Conservation (phyloP, 2,329 filamentous ascomycete genomes). For the Domatiomyces globalis region DNA sequence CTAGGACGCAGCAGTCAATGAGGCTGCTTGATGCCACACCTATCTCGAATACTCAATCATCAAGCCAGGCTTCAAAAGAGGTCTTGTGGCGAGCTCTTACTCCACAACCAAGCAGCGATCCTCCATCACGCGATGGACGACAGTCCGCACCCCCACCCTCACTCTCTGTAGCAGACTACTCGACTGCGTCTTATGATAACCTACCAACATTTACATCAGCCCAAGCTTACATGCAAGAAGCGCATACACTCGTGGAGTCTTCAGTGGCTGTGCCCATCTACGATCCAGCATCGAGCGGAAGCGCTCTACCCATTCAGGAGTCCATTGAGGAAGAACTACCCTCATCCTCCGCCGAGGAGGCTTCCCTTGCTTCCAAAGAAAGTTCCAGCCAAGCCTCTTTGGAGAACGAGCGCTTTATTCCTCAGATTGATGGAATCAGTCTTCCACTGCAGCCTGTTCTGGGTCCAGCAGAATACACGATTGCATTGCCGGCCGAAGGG, state of each 20-base stretch:
- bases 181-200: not conserved
- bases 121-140: not conserved
- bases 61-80: not conserved
- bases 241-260: not conserved
- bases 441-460: slow-evolving; percentile 14
- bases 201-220: not conserved
- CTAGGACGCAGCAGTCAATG: not conserved
- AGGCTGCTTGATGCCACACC: not conserved
- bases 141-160: not conserved
- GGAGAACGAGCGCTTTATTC: slow-evolving; percentile 13
- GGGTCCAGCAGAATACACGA: slow-evolving; percentile 13
- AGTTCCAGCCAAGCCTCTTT: slow-evolving; percentile 18
- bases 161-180: not conserved
- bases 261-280: slow-evolving; percentile 1
- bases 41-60: not conserved
- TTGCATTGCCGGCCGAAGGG: slow-evolving; percentile 16
- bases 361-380: slow-evolving; percentile 12
- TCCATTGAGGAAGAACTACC: slow-evolving; percentile 17
- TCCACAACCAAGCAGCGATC: not conserved
- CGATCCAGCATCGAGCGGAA: slow-evolving; percentile 4
- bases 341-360: slow-evolving; percentile 7
- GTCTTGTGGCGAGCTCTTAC: not conserved
- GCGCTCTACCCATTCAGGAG: slow-evolving; percentile 15
- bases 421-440: slow-evolving; percentile 12
- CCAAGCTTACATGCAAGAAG: not conserved